Evolutionary conservation across 2,329 filamentous ascomycete species (phyloP).

Genomic region (Aspergillus pseudotamarii): DNA sequence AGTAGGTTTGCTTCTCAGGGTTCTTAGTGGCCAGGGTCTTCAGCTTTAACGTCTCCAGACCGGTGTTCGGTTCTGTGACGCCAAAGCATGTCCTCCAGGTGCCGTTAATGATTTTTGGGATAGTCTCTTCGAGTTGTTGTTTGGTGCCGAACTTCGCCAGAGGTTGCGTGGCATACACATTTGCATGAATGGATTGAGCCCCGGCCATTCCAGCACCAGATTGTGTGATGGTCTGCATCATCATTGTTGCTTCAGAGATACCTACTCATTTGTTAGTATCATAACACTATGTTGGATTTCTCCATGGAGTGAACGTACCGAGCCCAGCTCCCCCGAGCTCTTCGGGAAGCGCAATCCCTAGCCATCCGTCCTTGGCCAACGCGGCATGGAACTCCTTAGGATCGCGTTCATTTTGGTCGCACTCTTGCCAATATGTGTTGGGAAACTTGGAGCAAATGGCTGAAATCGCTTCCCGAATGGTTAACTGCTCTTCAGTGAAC

Average conservation of each 20-base stretch:
- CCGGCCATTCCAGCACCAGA: conserved; percentile 75
- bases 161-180: conserved; percentile 64
- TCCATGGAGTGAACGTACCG: conserved; percentile 36
- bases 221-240: conserved; percentile 81
- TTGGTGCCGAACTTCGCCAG: conserved; percentile 72
- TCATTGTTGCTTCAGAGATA: conserved; percentile 82
- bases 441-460: conserved; percentile 72
- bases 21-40: conserved; percentile 64
- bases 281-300: not conserved
- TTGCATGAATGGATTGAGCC: conserved; percentile 61
- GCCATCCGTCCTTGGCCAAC: conserved; percentile 74
- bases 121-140: conserved; percentile 64
- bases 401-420: conserved; percentile 70
- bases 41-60: conserved; percentile 75
- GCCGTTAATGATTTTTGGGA: conserved; percentile 73
- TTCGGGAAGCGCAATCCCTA: conserved; percentile 78
- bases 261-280: conserved; percentile 34
- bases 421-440: conserved; percentile 74
- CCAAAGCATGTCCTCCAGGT: conserved; percentile 76
- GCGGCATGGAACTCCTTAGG: conserved; percentile 76
- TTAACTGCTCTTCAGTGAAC: conserved; percentile 73
- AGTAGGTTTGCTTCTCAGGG: conserved; percentile 60
- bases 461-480: conserved; percentile 69
- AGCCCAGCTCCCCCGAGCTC: conserved; percentile 73
- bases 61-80: conserved; percentile 81